Evolutionary conservation across 192 early-diverging fungal genomes (phyloP).

Genomic region (Podila epicladia): DNA sequence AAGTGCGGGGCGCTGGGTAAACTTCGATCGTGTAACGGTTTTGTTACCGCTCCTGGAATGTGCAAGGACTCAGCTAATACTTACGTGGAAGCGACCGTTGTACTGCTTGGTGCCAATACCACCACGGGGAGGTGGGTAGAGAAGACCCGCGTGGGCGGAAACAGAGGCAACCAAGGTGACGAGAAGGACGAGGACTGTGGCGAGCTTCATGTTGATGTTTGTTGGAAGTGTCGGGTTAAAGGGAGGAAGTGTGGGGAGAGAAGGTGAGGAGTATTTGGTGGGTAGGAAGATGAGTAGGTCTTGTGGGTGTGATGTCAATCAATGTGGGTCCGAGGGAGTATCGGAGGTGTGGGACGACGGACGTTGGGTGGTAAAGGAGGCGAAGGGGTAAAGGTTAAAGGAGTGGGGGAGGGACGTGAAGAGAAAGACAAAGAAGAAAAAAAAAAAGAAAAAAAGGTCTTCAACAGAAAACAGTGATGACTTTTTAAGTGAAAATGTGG

Average conservation of each 20-base stretch:
- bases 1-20: background rate
- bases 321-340: slow-evolving; percentile 3
- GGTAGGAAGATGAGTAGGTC: background rate
- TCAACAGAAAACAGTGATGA: slow-evolving; percentile 1
- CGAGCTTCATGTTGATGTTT: slow-evolving; percentile 30
- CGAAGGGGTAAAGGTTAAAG: background rate
- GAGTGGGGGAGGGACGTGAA: background rate
- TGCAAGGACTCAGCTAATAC: background rate
- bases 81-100: slow-evolving; percentile 49
- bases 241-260: background rate
- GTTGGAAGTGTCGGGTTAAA: background rate
- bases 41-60: background rate
- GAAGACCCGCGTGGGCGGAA: slow-evolving; percentile 36
- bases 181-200: slow-evolving; percentile 16
- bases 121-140: slow-evolving; percentile 45
- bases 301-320: slow-evolving; percentile 4
- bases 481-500: too few species aligned
- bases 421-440: background rate
- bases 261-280: background rate
- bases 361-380: background rate
- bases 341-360: background rate
- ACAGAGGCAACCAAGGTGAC: slow-evolving; percentile 32
- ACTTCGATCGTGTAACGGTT: background rate
- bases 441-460: background rate
- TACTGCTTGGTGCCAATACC: slow-evolving; percentile 38